Percentiles rank a stretch among this genome's conserved stretches.
These are phyloP conservation scores for Halophytophthora polymorphica DNA, from an alignment of 352 stramenopile species.

Conservation along the genomic window DNA sequence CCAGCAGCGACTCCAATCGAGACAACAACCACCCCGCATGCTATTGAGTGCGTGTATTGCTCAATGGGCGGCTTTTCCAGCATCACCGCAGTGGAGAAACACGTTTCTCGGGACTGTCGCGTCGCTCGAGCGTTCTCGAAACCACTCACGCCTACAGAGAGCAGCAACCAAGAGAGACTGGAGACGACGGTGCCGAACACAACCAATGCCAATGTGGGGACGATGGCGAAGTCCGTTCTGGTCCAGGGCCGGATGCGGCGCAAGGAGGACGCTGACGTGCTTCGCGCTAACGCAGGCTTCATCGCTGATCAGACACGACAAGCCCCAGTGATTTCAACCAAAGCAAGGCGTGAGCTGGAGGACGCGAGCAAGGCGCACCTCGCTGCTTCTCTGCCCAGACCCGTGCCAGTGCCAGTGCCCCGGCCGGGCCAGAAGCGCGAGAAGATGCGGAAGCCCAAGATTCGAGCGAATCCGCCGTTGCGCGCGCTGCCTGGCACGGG, in stretches of 20 bases:
- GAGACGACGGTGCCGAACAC: background rate
- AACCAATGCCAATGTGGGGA: background rate
- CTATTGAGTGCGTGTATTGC: conserved; percentile 50
- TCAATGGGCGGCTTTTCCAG: conserved; percentile 22
- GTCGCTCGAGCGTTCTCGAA: conserved; percentile 37
- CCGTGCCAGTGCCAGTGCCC: too few species aligned
- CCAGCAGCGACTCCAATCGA: conserved; percentile 2
- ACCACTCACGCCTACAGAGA: background rate
- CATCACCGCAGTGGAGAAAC: conserved; percentile 22
- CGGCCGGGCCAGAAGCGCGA: too few species aligned
- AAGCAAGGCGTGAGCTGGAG: background rate
- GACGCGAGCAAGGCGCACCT: too few species aligned
- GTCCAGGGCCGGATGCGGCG: conserved; percentile 33
- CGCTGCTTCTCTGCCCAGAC: too few species aligned
- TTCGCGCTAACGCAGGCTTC: conserved; percentile 6
- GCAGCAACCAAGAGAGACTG: conserved; percentile 12
- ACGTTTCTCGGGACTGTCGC: conserved; percentile 32
- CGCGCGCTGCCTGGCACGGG: too few species aligned
- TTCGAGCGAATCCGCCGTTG: too few species aligned
- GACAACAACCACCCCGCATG: background rate
- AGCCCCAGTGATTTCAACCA: background rate
- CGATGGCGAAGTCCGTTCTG: conserved; percentile 8
- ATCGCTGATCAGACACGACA: background rate
- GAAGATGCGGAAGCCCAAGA: too few species aligned
- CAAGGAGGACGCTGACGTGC: conserved; percentile 18